These are phyloP conservation scores for Aspergillus coremiiformis DNA, from an alignment of 495 filamentous ascomycete genomes.

Conservation along the genomic window DNA sequence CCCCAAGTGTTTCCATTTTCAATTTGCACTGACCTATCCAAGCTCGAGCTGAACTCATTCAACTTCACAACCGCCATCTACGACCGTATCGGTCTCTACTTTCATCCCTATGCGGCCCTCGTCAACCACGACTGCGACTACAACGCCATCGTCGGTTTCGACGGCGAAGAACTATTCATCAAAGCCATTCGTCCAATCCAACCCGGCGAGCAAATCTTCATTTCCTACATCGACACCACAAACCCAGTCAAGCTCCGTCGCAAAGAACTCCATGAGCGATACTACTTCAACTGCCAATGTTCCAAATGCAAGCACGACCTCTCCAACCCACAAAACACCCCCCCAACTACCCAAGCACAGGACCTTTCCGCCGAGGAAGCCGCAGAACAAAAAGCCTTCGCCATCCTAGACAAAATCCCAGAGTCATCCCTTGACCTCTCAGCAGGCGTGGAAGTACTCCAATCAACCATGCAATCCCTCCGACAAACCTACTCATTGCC, in stretches of 20 bases:
- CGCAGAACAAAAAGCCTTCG: constrained; percentile 20
- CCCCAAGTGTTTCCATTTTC: not conserved
- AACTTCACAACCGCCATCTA: constrained; percentile 52
- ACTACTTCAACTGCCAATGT: constrained; percentile 63
- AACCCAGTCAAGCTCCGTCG: constrained; percentile 41
- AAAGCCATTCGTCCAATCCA: constrained; percentile 42
- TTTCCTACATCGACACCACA: constrained; percentile 61
- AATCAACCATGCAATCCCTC: constrained; percentile 19
- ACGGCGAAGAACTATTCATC: constrained; percentile 41
- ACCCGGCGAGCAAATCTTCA: constrained; percentile 54
- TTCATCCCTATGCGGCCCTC: constrained; percentile 50
- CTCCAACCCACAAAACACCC: constrained; percentile 16
- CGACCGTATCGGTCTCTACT: constrained; percentile 53
- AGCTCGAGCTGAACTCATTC: constrained; percentile 52
- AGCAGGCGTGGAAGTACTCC: constrained; percentile 13
- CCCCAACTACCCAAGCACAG: not conserved
- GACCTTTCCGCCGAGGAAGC: not conserved
- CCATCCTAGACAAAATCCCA: constrained; percentile 22
- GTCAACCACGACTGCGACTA: constrained; percentile 69
- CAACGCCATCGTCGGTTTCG: constrained; percentile 58
- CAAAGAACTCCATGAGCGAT: constrained; percentile 46
- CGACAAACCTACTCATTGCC: constrained; percentile 22
- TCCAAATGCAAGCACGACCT: constrained; percentile 38
- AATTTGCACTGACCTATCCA: not conserved
- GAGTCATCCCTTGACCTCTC: too few species aligned